Base-by-base conservation (phyloP, 257 asterid species). In the Cruciata laevipes region DNA sequence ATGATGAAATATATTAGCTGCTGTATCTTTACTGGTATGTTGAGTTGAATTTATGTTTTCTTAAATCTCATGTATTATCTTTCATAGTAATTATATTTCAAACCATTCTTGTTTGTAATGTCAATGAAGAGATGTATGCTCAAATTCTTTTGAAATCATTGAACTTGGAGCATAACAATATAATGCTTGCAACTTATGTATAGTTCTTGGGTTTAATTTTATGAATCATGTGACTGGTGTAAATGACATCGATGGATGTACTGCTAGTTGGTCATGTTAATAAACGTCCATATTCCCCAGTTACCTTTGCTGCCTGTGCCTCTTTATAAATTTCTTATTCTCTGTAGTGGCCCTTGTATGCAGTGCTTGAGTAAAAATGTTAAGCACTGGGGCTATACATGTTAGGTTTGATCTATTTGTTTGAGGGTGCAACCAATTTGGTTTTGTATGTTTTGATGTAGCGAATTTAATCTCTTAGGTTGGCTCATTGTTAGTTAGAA, bases 1-100 rank as follows among this genome's bases (percentile, higher is more conserved):
- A 89, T 73, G 95, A 89, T 51, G 96, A 89, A 78, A 82, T 89
- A 66, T 89, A 84, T 79, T 87, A 87, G 84, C 62, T 66, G 74
- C 25, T 63, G 74, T 21, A 61, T 57, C 47, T 32, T 77, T 74
- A 61, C 81, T 71, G 86, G 87, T 81, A 77, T 63, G 12, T 30
- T 24, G 14, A 61, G 35, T 56, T 37, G 27, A 37, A 57, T 25
- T 25, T 27, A 31, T 49, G 32, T 27, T 14, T 42, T 16, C 18
- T 7, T 31, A 5, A 18, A 23, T 65, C 16, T 47, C 37, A 27
- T 25, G 25, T 31, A 44, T 64, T 17, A 14, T 18, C 56, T 63
- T 53, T 53, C 60, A 21, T 42, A 42, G 16, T 16, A 65, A 30
- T 25, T 65, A 18, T 23, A 65, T n/a, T 44, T 44, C 18, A 7